Percentiles rank a stretch among this genome's conserved stretches.
Conservation (phyloP, 768 basidiomycete genomes). For the Hygrocybe punicea region DNA sequence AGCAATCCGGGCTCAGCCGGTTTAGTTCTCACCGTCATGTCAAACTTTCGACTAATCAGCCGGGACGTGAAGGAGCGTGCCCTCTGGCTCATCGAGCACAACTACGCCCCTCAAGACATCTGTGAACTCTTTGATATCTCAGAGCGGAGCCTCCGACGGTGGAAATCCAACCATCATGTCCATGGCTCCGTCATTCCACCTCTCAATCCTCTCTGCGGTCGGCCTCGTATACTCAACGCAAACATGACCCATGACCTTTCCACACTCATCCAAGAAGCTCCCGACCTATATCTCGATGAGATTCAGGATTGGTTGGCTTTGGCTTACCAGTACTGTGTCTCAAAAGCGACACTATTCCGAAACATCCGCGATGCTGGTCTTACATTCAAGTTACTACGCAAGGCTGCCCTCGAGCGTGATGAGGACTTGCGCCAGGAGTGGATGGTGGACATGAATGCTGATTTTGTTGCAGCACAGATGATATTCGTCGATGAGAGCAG, state of each 20-base stretch:
- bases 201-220: background rate
- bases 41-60: too few relatives aligned
- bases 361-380: conserved; percentile 16
- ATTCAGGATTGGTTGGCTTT: too few relatives aligned
- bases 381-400: conserved; percentile 28
- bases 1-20: too few relatives aligned
- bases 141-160: background rate
- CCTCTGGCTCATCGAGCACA: conserved; percentile 4
- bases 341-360: conserved; percentile 10
- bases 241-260: conserved; percentile 9
- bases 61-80: conserved; percentile 5
- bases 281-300: conserved; percentile 22
- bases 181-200: conserved; percentile 2
- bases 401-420: background rate
- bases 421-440: too few relatives aligned
- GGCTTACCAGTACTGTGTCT: conserved; percentile 15
- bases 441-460: conserved; percentile 4
- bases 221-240: conserved; percentile 6
- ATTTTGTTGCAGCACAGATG: conserved; percentile 17
- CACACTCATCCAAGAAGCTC: conserved; percentile 8
- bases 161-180: background rate
- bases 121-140: conserved; percentile 7
- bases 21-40: too few relatives aligned
- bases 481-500: conserved; percentile 30
- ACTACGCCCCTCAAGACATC: background rate